These are phyloP conservation scores for Solanum sparsipilum DNA, from an alignment of 257 asterid species.

Conservation along the genomic window DNA sequence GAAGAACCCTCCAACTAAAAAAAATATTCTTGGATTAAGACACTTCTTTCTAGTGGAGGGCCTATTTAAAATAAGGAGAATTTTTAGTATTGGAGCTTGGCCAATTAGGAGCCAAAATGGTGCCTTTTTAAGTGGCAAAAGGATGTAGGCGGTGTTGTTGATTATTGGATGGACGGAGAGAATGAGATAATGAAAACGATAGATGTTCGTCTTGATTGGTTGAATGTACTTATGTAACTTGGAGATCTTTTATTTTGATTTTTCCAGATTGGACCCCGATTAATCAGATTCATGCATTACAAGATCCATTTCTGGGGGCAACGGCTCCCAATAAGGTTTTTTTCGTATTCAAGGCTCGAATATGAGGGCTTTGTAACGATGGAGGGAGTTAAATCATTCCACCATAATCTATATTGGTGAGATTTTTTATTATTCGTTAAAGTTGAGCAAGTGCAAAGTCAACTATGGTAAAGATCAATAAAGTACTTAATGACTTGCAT, in stretches of 20 bases:
- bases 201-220: background rate
- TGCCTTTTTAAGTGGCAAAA: conserved; percentile 4
- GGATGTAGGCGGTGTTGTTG: background rate
- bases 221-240: background rate
- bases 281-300: background rate
- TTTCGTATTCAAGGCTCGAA: background rate
- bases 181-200: background rate
- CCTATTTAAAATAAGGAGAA: background rate
- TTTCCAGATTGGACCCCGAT: fast-evolving
- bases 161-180: background rate
- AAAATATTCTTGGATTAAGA: background rate
- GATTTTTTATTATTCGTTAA: background rate
- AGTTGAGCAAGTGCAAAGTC: background rate
- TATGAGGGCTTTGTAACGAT: too few relatives aligned
- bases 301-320: background rate
- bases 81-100: background rate
- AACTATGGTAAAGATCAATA: background rate
- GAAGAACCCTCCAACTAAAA: conserved; percentile 15
- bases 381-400: background rate
- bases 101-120: background rate
- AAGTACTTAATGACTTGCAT: background rate
- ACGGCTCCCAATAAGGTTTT: background rate
- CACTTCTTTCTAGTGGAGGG: background rate
- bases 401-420: background rate
- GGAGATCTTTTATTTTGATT: background rate